These are phyloP conservation scores for Salisapilia sapeloensis DNA, from an alignment of 352 stramenopile genomes.

Conservation along the genomic window DNA sequence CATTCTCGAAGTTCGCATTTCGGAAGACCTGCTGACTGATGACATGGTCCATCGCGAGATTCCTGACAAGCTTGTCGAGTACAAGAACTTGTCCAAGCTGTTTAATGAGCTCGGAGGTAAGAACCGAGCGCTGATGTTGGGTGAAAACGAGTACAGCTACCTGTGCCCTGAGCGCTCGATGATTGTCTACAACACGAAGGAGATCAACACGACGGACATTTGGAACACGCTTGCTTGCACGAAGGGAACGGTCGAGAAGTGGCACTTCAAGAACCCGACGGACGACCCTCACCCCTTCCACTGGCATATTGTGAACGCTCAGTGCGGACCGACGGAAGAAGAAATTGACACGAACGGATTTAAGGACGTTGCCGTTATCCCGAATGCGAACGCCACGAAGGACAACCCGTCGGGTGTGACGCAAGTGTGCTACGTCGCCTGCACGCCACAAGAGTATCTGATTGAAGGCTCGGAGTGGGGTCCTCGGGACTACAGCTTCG, in stretches of 20 bases:
- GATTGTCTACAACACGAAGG: conserved; percentile 25
- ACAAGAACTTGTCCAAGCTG: conserved; percentile 32
- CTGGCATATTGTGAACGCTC: conserved; percentile 58
- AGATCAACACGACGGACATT: conserved; percentile 33
- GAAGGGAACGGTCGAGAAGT: conserved; percentile 58
- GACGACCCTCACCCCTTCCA: conserved; percentile 63
- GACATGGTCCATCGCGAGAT: conserved; percentile 15
- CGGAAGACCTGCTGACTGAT: conserved; percentile 13
- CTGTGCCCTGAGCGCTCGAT: conserved; percentile 20
- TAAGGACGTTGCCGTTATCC: conserved; percentile 63
- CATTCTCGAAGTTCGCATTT: conserved; percentile 33
- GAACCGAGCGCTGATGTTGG: conserved; percentile 26
- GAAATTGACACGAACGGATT: conserved; percentile 39
- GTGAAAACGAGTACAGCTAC: conserved; percentile 28
- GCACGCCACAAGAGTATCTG: conserved; percentile 53
- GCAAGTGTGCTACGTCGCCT: conserved; percentile 61
- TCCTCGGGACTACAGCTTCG: conserved; percentile 41
- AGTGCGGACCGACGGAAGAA: conserved; percentile 50
- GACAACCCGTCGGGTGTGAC: conserved; percentile 18
- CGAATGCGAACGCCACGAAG: conserved; percentile 27
- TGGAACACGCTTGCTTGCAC: conserved; percentile 33
- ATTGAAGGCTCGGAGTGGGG: conserved; percentile 22
- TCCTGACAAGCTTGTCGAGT: conserved; percentile 14
- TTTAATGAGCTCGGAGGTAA: conserved; percentile 29
- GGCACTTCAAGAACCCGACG: conserved; percentile 64